phyloP scores from a whole-genome alignment of 164 flowering plant genomes.

The Nymphaea colorata region DNA sequence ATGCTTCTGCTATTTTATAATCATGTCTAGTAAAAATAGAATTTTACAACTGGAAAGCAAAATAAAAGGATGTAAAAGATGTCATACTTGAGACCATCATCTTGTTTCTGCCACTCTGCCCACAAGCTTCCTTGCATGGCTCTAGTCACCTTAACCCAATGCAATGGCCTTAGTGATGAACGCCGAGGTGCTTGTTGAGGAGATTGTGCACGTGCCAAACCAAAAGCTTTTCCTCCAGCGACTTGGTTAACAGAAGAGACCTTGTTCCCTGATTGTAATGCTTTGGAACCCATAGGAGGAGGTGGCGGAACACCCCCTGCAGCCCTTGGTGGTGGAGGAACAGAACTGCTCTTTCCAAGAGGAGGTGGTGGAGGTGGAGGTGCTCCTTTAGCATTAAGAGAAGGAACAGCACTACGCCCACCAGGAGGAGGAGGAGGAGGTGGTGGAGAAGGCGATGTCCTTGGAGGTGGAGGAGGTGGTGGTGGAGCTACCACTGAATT shows the following conservation, averaged over 20 bases:
- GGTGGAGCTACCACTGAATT: no score
- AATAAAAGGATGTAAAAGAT: constrained; percentile 1
- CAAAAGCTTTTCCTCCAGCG: constrained; percentile 17
- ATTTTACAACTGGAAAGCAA: not conserved
- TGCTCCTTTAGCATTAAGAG: not conserved
- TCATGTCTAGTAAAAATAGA: not conserved
- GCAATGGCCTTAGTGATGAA: constrained; percentile 77
- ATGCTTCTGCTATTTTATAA: not conserved
- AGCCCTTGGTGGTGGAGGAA: constrained; percentile 43
- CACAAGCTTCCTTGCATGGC: constrained; percentile 94
- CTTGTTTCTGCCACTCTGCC: constrained; percentile 81
- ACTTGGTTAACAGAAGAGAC: not conserved
- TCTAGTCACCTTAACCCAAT: constrained; percentile 94
- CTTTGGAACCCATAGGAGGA: constrained; percentile 38
- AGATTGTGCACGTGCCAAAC: constrained; percentile 32
- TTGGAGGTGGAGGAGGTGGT: not conserved
- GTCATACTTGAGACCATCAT: constrained; percentile 58
- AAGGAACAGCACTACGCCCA: not conserved
- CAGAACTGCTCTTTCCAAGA: constrained; percentile 27
- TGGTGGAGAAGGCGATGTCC: constrained; percentile 5
- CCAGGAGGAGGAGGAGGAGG: constrained; percentile 22
- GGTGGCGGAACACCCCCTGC: constrained; percentile 55
- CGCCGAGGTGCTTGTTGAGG: constrained; percentile 33
- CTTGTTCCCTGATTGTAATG: constrained; percentile 4
- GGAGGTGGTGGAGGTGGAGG: constrained; percentile 1